Evolutionary conservation across 345 rosid genomes (phyloP).

Genomic region (Linum trigynum): DNA sequence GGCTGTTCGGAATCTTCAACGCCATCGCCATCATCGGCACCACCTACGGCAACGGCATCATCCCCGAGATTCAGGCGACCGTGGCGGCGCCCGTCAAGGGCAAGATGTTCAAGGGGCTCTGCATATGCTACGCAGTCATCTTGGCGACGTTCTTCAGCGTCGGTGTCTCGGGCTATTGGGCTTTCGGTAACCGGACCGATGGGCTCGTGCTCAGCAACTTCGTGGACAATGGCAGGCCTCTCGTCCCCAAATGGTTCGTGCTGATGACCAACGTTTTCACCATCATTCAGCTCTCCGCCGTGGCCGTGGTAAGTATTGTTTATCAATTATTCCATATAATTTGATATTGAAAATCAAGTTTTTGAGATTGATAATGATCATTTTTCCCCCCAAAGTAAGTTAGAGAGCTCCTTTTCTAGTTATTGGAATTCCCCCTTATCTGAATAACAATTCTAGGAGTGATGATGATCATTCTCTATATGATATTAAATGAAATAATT

Average conservation of each 20-base stretch:
- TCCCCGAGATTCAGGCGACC: too few species aligned
- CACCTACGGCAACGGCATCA: too few species aligned
- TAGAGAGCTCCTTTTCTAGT: too few species aligned
- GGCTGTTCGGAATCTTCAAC: too few species aligned
- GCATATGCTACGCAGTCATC: conserved; percentile 2
- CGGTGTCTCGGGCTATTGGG: conserved; percentile 20
- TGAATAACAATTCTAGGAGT: background rate
- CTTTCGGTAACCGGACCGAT: conserved; percentile 14
- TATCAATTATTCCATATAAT: too few species aligned
- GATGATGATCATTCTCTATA: background rate
- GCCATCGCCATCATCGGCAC: too few species aligned
- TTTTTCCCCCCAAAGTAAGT: too few species aligned
- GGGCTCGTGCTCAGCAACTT: conserved; percentile 15
- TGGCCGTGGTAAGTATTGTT: conserved; percentile 12
- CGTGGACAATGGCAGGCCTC: conserved; percentile 10
- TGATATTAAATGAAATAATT: too few species aligned
- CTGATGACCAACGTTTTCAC: conserved; percentile 19
- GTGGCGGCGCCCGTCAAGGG: too few species aligned
- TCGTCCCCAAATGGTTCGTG: conserved; percentile 17
- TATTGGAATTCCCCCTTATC: background rate
- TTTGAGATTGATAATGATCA: too few species aligned
- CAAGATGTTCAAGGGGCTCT: conserved; percentile 8
- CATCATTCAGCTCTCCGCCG: conserved; percentile 17
- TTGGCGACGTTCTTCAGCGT: conserved; percentile 16
- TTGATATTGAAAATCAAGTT: too few species aligned